Evolutionary conservation across 805 yeast genomes (phyloP).

Genomic region (Clavispora asparagi): DNA sequence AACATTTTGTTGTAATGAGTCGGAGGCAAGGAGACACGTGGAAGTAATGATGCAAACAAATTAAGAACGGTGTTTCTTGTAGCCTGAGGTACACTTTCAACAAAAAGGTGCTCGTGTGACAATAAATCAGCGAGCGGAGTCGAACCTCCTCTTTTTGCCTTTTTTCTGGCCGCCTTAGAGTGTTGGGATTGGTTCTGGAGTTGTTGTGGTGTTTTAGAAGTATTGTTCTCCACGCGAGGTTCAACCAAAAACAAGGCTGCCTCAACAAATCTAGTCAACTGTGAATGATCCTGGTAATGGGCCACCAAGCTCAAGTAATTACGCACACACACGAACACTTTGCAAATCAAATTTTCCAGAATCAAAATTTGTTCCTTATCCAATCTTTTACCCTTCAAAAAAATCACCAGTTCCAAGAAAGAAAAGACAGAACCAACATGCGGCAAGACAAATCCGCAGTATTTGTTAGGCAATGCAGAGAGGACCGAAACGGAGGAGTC

Average conservation of each 20-base stretch:
- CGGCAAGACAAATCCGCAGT: constrained; percentile 38
- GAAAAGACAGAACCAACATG: constrained; percentile 48
- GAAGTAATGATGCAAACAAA: constrained; percentile 48
- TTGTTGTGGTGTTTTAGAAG: not conserved
- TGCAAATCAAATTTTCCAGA: constrained; percentile 39
- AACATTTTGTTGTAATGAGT: constrained; percentile 57
- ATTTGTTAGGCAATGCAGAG: constrained; percentile 27
- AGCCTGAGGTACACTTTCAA: constrained; percentile 30
- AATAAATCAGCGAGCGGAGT: constrained; percentile 62
- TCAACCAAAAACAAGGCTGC: constrained; percentile 42
- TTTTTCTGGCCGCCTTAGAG: constrained; percentile 22
- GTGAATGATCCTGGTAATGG: constrained; percentile 44
- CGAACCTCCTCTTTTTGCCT: constrained; percentile 36
- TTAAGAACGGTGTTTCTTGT: constrained; percentile 32
- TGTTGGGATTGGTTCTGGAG: constrained; percentile 5
- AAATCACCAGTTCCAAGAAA: constrained; percentile 54
- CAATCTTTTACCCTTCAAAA: constrained; percentile 38
- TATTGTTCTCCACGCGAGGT: constrained; percentile 21
- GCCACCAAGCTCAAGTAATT: constrained; percentile 29
- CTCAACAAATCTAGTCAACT: constrained; percentile 54
- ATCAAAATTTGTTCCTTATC: constrained; percentile 26
- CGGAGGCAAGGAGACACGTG: constrained; percentile 50
- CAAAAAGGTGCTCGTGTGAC: constrained; percentile 59
- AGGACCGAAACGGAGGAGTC: constrained; percentile 41
- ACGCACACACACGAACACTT: constrained; percentile 24